Base-by-base conservation (phyloP, 2,329 filamentous ascomycete species). In the Aspergillus pseudoviridinutans region DNA sequence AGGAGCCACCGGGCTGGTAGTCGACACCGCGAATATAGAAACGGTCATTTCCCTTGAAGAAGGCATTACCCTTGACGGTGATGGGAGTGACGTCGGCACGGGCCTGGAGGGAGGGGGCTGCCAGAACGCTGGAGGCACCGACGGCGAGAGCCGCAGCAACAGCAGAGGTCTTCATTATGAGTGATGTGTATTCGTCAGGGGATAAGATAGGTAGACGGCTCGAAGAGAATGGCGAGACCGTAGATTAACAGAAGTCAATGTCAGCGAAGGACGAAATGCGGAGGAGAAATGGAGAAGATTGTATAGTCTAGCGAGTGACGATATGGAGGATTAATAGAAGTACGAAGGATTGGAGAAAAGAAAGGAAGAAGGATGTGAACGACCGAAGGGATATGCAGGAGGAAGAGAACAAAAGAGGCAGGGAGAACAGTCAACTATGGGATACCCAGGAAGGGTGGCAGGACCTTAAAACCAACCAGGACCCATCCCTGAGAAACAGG, bases 1-100 rank as follows among this genome's bases (percentile, higher is more conserved):
- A 86, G 12, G 85, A 82, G 61, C 86, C 87, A 67, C 84, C 84
- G 51, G 84, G 84, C 72, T 87, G 85, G 73, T 87, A 88, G 75
- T 89, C 87, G 63, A 80, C 74, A 70, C 78, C 78, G 52, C 78
- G 76, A 29, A 81, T 76, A 66, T 80, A 81, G 71, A 82, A 81
- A 54, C 86, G 83, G 52, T 84, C 68, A 58, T 82, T 69, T 58
- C 84, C 85, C 61, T 84, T 80, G 73, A 84, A 88, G 79, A 88
- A 88, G 58, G 86, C 83, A 71, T 87, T 87, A 71, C 85, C 84
- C 76, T 85, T 84, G 66, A 86, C 81, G 27, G 80, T 82, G 67
- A 87, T 77, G 20, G 82, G 72, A n/a, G 82, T 81, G 41, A 85
- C 68, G 49, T 76, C 79, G 64, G 63, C 77, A 74, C 75, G 78